A percentile compares a stretch with the other conserved stretches of the same genome.
phyloP scores from a whole-genome alignment of 371 early-diverging fungal species.

The Haplosporangium sp. region DNA sequence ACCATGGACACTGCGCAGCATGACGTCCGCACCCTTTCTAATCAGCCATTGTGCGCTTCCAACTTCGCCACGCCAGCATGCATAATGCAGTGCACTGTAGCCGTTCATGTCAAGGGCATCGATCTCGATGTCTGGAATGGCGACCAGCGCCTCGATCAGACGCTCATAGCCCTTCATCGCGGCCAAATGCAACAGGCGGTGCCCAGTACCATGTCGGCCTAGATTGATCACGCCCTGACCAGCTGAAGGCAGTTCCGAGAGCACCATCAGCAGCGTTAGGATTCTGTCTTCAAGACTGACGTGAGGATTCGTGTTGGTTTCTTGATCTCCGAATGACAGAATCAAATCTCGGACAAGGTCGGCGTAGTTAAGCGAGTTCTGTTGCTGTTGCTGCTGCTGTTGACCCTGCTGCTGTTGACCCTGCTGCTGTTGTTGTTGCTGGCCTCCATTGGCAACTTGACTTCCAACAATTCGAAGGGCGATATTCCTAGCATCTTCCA shows the following conservation, averaged over 20 bases:
- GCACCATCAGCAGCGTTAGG: constrained; percentile 34
- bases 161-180: constrained; percentile 53
- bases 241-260: constrained; percentile 35
- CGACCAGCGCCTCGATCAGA: constrained; percentile 22
- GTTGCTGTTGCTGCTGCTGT: constrained; percentile 37
- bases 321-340: constrained; percentile 44
- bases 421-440: constrained; percentile 31
- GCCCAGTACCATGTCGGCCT: constrained; percentile 42
- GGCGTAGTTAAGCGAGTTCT: constrained; percentile 37
- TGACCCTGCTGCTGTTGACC: constrained; percentile 32
- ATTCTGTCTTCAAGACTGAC: constrained; percentile 46
- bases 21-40: constrained; percentile 37
- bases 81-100: constrained; percentile 54
- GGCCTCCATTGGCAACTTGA: constrained; percentile 58
- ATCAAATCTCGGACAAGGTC: constrained; percentile 46
- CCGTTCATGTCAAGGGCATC: constrained; percentile 53
- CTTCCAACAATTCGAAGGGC: constrained; percentile 83
- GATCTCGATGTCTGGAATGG: constrained; percentile 33
- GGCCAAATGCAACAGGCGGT: constrained; percentile 43
- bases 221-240: constrained; percentile 33
- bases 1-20: constrained; percentile 50
- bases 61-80: constrained; percentile 51
- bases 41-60: constrained; percentile 24
- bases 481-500: constrained; percentile 79
- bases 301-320: constrained; percentile 21